Conservation (phyloP, 768 basidiomycete genomes). For the Trametopsis cervina region DNA sequence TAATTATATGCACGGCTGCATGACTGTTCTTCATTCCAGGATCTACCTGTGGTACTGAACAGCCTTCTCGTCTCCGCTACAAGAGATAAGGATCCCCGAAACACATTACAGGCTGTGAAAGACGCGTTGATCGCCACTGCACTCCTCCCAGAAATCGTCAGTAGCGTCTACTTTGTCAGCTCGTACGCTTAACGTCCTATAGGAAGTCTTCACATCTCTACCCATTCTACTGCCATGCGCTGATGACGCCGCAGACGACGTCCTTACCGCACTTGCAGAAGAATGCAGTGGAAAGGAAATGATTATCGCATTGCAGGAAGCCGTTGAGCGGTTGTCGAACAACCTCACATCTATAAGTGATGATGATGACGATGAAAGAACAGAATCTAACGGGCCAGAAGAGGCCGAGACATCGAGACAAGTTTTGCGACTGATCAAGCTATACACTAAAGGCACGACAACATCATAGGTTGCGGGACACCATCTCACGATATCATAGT, state of each 20-base stretch:
- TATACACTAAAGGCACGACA: slow-evolving; percentile 18
- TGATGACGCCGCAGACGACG: slow-evolving; percentile 23
- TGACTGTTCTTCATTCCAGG: neutral
- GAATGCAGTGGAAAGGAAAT: slow-evolving; percentile 34
- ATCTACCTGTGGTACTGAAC: neutral
- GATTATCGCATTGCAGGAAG: slow-evolving; percentile 34
- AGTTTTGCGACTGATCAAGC: slow-evolving; percentile 17
- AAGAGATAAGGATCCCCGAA: neutral
- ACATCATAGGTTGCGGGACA: too few species aligned
- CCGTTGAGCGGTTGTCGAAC: slow-evolving; percentile 26
- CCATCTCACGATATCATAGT: too few species aligned
- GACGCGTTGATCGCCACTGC: neutral
- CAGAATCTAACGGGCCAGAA: neutral
- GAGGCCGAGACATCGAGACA: slow-evolving; percentile 9
- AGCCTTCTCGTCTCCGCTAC: neutral
- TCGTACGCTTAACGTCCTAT: neutral
- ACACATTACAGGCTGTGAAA: neutral
- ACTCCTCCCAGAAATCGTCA: slow-evolving; percentile 1
- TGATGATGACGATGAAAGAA: slow-evolving; percentile 5
- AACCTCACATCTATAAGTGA: slow-evolving; percentile 19
- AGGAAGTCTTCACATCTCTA: slow-evolving; percentile 36
- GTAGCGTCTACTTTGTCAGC: neutral
- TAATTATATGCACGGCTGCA: neutral
- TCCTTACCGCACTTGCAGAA: slow-evolving; percentile 27
- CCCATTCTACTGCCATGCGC: slow-evolving; percentile 28